These are phyloP conservation scores for Sphaerosporella brunnea DNA, from an alignment of 495 filamentous ascomycete genomes.

Conservation along the genomic window DNA sequence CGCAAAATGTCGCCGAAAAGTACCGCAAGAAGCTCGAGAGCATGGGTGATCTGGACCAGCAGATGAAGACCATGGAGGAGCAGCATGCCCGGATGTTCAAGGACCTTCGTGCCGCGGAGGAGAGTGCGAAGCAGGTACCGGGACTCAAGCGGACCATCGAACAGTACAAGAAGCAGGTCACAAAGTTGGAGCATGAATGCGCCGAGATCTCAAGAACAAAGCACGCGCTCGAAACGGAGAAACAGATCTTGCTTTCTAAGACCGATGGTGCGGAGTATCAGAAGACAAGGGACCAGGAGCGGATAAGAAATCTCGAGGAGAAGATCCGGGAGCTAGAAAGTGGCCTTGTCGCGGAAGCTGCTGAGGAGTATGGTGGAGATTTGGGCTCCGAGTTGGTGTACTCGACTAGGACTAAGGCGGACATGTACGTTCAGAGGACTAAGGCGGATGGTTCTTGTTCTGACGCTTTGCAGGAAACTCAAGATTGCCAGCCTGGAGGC, in stretches of 20 bases:
- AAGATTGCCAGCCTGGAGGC: slow-evolving; percentile 22
- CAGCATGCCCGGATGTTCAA: slow-evolving; percentile 20
- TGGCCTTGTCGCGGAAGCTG: slow-evolving; percentile 26
- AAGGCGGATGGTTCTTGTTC: not conserved
- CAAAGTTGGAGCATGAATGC: slow-evolving; percentile 22
- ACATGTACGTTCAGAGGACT: slow-evolving; percentile 10
- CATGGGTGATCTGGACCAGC: slow-evolving; percentile 24
- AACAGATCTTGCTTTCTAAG: slow-evolving; percentile 22
- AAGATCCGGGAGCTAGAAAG: slow-evolving; percentile 39
- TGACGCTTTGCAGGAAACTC: slow-evolving; percentile 11
- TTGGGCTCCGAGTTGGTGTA: slow-evolving; percentile 23
- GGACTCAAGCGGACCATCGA: slow-evolving; percentile 25
- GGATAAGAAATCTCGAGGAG: slow-evolving; percentile 32
- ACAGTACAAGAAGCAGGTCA: slow-evolving; percentile 25
- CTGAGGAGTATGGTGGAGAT: slow-evolving; percentile 20
- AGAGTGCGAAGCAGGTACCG: slow-evolving; percentile 23
- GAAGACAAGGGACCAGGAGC: slow-evolving; percentile 26
- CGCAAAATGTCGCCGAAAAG: slow-evolving; percentile 25
- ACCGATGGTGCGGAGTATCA: slow-evolving; percentile 22
- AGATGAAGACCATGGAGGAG: slow-evolving; percentile 22
- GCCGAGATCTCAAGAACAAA: slow-evolving; percentile 20
- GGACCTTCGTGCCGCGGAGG: slow-evolving; percentile 21
- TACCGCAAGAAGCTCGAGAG: slow-evolving; percentile 25
- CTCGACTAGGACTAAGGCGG: slow-evolving; percentile 21
- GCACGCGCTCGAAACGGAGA: slow-evolving; percentile 18